A percentile compares a stretch with the other conserved stretches of the same genome.
Evolutionary conservation across 2,329 filamentous ascomycete genomes (phyloP).

Genomic region (Scytalidium sp.): DNA sequence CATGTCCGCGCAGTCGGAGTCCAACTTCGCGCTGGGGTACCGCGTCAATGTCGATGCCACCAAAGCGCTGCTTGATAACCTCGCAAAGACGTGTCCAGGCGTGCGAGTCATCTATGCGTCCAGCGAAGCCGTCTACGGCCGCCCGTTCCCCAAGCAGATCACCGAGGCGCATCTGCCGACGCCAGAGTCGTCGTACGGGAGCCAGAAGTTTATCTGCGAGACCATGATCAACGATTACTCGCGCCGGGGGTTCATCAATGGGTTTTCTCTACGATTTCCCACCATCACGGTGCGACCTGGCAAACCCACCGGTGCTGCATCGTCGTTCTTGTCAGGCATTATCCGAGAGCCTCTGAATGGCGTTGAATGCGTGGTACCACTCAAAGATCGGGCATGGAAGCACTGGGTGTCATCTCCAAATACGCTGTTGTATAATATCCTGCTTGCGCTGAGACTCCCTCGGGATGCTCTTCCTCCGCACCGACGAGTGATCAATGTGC

Average conservation of each 20-base stretch:
- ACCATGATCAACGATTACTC: constrained; percentile 53
- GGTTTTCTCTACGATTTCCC: constrained; percentile 52
- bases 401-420: constrained; percentile 47
- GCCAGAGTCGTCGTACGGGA: constrained; percentile 55
- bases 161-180: constrained; percentile 42
- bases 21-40: constrained; percentile 49
- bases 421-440: constrained; percentile 49
- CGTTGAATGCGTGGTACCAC: constrained; percentile 46
- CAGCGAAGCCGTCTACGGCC: constrained; percentile 56
- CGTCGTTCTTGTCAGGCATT: constrained; percentile 58
- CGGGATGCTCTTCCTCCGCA: constrained; percentile 36
- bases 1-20: constrained; percentile 59
- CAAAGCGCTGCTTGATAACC: constrained; percentile 31
- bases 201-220: constrained; percentile 59
- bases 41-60: constrained; percentile 57
- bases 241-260: constrained; percentile 51
- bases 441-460: constrained; percentile 39
- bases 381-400: constrained; percentile 32
- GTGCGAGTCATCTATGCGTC: constrained; percentile 53
- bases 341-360: constrained; percentile 56
- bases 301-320: constrained; percentile 55
- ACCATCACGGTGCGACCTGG: constrained; percentile 59
- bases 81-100: constrained; percentile 35
- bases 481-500: constrained; percentile 54
- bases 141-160: constrained; percentile 42